phyloP scores from a whole-genome alignment of 192 early-diverging fungal genomes.

The Umbelopsis ramanniana region DNA sequence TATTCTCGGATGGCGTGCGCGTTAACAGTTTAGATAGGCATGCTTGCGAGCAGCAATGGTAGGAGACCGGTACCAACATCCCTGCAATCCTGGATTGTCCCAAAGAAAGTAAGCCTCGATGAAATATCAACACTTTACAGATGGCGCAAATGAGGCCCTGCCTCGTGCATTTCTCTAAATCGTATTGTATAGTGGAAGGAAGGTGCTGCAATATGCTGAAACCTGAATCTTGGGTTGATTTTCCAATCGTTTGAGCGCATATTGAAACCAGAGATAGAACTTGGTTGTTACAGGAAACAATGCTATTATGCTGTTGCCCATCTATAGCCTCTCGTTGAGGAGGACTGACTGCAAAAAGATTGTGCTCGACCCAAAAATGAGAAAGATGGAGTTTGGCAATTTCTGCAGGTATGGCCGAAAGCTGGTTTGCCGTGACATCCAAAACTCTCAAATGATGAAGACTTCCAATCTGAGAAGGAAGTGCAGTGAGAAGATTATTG shows the following conservation, averaged over 20 bases:
- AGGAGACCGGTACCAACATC: neutral
- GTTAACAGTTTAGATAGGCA: neutral
- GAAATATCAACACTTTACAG: constrained; percentile 7
- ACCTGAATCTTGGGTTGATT: neutral
- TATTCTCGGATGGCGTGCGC: neutral
- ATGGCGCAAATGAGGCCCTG: constrained; percentile 9
- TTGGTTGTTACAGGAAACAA: neutral
- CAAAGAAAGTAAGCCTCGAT: neutral
- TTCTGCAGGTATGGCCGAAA: constrained; percentile 35
- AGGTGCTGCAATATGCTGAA: neutral
- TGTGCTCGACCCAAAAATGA: constrained; percentile 30
- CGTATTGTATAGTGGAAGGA: neutral
- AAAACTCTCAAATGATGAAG: constrained; percentile 27
- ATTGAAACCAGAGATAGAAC: constrained; percentile 2
- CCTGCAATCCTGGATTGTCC: neutral
- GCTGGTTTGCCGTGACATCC: constrained; percentile 42
- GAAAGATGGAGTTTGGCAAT: constrained; percentile 20
- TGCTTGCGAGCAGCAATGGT: constrained; percentile 13
- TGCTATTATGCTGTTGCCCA: neutral
- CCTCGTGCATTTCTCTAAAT: constrained; percentile 13
- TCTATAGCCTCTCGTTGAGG: neutral
- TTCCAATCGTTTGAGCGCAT: neutral
- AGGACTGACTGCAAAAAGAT: constrained; percentile 21
- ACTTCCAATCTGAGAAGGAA: constrained; percentile 37
- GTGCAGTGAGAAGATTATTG: constrained; percentile 31